Base-by-base conservation (phyloP, 176 grass and related monocot species). In the Hsuehochloa calcarea region DNA sequence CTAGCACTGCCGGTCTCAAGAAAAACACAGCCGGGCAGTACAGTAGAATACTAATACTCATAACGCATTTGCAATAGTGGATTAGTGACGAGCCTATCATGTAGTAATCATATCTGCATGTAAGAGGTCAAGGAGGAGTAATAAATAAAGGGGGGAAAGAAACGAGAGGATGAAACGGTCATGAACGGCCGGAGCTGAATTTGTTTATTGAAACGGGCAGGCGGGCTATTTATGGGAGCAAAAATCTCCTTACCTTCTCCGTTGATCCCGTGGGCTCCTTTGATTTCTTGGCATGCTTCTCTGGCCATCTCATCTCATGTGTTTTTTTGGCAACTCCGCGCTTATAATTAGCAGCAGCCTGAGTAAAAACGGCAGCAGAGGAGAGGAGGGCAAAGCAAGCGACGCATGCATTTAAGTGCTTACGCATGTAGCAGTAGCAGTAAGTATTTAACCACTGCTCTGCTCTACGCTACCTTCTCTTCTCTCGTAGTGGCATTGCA, bases 221-320 rank as follows among this genome's bases (percentile, higher is more conserved):
- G 26, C 68, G 74, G 60, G 51, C 85, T 76, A 89, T 70, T 93
- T 78, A 87, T 76, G 72, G 35, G 34, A 72, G 15, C 68, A 43
- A 34, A 34, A 34, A 41, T 47, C 70, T 20, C 71, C 34, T 74
- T 49, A 16, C 15, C 67, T 79, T 79, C 66, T 83, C 68, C 54
- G 8, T 22, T 77, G 6, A 64, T 43, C 72, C 83, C 17, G 78
- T 86, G 44, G 26, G 77, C 63, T 69, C 61, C 81, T 62, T 44
- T 58, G 59, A 41, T 75, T 51, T 44, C 58, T 63, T 31, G 49
- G 62, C 70, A 9, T 64, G 67, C 45, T 74, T 29, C 77, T 22
- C 65, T 37, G 6, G 49, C 11, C 40, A 26, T 60, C 41, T 55
- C n/a, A 8, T 40, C 44, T 50, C 50, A 27, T 49, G 44, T 37